Conservation (phyloP, 495 filamentous ascomycete genomes). For the Aspergillus kassunensis region DNA sequence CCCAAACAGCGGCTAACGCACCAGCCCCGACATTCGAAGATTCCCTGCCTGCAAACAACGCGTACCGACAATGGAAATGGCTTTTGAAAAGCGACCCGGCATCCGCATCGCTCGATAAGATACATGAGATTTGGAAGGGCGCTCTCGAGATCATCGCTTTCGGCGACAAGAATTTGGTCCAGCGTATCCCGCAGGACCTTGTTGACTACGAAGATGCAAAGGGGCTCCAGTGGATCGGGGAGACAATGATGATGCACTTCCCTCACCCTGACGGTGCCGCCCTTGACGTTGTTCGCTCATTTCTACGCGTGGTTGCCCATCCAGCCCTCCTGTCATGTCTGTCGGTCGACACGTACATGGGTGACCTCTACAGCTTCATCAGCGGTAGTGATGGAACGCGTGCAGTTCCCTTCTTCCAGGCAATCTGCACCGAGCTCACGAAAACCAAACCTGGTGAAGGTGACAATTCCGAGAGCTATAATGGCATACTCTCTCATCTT, state of each 20-base stretch:
- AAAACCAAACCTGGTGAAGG: no score
- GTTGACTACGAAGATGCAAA: background rate
- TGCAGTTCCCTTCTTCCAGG: background rate
- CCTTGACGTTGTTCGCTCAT: background rate
- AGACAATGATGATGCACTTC: background rate
- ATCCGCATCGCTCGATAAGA: no score
- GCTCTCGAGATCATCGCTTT: background rate
- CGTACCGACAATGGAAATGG: no score
- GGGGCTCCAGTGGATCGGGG: background rate
- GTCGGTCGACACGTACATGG: slow-evolving; percentile 1
- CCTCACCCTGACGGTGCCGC: background rate
- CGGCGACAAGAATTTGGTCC: background rate
- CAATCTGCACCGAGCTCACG: background rate
- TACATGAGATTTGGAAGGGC: background rate
- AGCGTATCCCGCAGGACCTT: background rate
- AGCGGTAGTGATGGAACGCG: background rate
- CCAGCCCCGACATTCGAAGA: no score
- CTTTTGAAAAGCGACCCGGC: no score
- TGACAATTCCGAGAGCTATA: no score
- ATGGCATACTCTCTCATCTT: no score
- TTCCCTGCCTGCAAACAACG: no score
- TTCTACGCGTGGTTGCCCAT: background rate
- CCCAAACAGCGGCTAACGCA: no score
- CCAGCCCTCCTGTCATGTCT: background rate
- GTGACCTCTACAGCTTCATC: slow-evolving; percentile 2